Percentiles rank a stretch among this genome's conserved stretches.
Conservation (phyloP, 306 rosid genomes). For the Rosa persica region DNA sequence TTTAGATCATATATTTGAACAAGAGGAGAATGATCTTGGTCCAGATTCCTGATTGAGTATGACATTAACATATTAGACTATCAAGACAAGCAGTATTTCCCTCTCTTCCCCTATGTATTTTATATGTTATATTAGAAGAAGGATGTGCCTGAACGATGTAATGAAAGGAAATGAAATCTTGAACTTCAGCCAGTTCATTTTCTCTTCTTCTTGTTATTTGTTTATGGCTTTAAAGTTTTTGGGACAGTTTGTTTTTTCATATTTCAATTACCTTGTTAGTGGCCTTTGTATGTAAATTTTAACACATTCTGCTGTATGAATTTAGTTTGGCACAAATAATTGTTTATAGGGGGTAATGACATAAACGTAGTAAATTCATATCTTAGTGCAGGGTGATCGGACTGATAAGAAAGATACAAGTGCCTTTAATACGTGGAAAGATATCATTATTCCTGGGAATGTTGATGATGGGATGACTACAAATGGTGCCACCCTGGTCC, state of each 20-base stretch:
- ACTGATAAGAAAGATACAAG: constrained; percentile 89
- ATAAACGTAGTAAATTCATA: constrained; percentile 23
- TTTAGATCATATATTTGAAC: neutral
- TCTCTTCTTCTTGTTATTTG: neutral
- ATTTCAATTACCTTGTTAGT: neutral
- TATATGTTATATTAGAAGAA: neutral
- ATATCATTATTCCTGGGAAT: constrained; percentile 95
- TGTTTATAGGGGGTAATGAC: neutral
- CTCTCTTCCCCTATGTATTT: neutral
- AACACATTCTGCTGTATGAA: neutral
- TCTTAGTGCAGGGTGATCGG: constrained; percentile 78
- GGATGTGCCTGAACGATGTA: neutral
- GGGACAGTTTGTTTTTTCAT: neutral
- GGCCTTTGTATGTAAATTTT: neutral
- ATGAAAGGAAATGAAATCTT: neutral
- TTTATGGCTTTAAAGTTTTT: neutral
- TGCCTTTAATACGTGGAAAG: constrained; percentile 97
- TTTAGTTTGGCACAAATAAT: neutral
- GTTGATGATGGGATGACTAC: constrained; percentile 80
- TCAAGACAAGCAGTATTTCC: neutral
- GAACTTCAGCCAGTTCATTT: too few species aligned
- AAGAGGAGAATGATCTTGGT: neutral
- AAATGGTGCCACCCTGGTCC: constrained; percentile 40
- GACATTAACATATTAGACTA: neutral
- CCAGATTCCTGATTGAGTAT: neutral